Percentiles rank a stretch among this genome's conserved stretches.
These are phyloP conservation scores for Hemileia vastatrix DNA, from an alignment of 1,284 basidiomycete genomes.

Conservation along the genomic window DNA sequence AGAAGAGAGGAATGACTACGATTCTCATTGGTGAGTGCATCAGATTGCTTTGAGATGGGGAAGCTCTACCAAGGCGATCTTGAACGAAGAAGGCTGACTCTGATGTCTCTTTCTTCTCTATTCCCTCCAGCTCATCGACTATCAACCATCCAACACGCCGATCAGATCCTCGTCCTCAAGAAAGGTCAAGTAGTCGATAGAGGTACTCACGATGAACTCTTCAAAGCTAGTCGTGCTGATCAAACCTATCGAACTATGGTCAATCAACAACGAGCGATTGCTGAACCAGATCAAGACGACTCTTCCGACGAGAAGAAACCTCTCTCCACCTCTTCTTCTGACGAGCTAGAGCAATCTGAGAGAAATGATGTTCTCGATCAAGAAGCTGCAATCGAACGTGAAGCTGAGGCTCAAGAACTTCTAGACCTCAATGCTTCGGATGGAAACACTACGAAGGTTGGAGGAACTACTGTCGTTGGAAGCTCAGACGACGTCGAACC, in stretches of 20 bases:
- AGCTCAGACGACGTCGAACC: conserved; percentile 23
- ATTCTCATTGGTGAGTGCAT: conserved; percentile 21
- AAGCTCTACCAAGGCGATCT: not conserved
- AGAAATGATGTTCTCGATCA: not conserved
- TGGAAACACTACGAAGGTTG: conserved; percentile 25
- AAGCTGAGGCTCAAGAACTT: not conserved
- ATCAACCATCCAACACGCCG: conserved; percentile 48
- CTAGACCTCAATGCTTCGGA: conserved; percentile 15
- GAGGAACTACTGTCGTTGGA: conserved; percentile 20
- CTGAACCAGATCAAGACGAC: conserved; percentile 7
- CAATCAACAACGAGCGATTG: conserved; percentile 31
- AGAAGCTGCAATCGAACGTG: not conserved
- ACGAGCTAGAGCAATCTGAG: not conserved
- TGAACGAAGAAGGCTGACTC: conserved; percentile 24
- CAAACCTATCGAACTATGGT: conserved; percentile 38
- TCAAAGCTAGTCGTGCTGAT: conserved; percentile 24
- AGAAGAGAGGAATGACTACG: conserved; percentile 33
- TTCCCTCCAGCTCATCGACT: conserved; percentile 50
- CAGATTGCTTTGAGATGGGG: not conserved
- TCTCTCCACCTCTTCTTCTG: not conserved
- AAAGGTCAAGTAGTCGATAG: conserved; percentile 48
- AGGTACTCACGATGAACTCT: conserved; percentile 39
- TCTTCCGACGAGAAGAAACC: not conserved
- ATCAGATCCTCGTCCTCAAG: conserved; percentile 48
- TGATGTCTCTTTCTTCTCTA: conserved; percentile 48